phyloP scores from a whole-genome alignment of 2,329 filamentous ascomycete species.

The Mycosphaerella sp. region DNA sequence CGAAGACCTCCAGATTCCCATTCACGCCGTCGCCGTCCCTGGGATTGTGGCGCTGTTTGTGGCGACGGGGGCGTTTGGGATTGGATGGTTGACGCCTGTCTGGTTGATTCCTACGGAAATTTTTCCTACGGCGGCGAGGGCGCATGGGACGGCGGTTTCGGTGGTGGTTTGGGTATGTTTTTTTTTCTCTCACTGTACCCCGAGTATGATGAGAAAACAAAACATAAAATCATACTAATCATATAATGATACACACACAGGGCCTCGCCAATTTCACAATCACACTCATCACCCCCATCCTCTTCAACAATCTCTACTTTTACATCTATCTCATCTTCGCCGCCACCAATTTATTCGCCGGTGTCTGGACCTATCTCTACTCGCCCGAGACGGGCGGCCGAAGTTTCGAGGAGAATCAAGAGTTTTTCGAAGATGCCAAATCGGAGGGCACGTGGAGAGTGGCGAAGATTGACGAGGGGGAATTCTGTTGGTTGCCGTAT shows the following conservation, averaged over 20 bases:
- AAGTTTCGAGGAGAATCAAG: conserved; percentile 55
- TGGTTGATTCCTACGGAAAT: conserved; percentile 58
- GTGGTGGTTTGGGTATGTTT: conserved; percentile 46
- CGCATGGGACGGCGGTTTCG: conserved; percentile 49
- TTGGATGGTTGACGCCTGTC: conserved; percentile 54
- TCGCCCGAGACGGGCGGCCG: conserved; percentile 52
- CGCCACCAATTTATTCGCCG: conserved; percentile 49
- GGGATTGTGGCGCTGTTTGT: conserved; percentile 50
- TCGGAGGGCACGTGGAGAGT: conserved; percentile 51
- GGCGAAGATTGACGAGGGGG: conserved; percentile 47
- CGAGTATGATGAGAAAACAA: too few species aligned
- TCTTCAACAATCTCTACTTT: conserved; percentile 55
- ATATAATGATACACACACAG: not conserved
- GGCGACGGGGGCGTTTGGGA: conserved; percentile 55
- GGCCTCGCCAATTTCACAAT: conserved; percentile 53
- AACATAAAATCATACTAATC: not conserved
- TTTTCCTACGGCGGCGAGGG: conserved; percentile 49
- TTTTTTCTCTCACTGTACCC: not conserved
- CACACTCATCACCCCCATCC: conserved; percentile 52
- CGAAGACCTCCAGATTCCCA: conserved; percentile 35
- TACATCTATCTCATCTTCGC: conserved; percentile 54
- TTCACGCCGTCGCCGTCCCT: conserved; percentile 43
- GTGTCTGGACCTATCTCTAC: conserved; percentile 49
- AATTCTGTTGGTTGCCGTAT: conserved; percentile 44
- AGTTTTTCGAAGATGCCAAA: conserved; percentile 51